Evolutionary conservation across 148 eudicot genomes (phyloP).

Genomic region (Vaccinium macrocarpon): DNA sequence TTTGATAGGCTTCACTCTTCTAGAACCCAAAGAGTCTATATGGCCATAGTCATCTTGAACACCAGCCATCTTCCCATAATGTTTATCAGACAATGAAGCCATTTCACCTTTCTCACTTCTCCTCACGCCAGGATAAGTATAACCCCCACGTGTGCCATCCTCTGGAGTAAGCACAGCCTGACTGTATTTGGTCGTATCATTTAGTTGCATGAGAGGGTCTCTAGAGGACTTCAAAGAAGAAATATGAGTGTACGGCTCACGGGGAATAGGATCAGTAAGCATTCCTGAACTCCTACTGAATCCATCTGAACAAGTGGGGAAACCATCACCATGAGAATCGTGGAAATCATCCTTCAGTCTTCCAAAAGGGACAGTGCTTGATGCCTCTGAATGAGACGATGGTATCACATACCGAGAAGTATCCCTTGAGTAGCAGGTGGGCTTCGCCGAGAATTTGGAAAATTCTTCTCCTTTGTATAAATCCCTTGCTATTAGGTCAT

Average conservation of each 20-base stretch:
- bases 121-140: slow-evolving; percentile 19
- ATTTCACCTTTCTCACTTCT: slow-evolving; percentile 12
- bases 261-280: slow-evolving; percentile 7
- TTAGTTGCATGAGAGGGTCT: neutral
- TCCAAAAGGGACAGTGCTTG: neutral
- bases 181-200: slow-evolving; percentile 10
- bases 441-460: neutral
- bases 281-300: slow-evolving; percentile 17
- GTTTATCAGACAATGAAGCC: slow-evolving; percentile 13
- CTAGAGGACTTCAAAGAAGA: slow-evolving; percentile 5
- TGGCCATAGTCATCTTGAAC: slow-evolving; percentile 15
- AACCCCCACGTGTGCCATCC: slow-evolving; percentile 13
- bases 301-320: slow-evolving; percentile 16
- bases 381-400: slow-evolving; percentile 23
- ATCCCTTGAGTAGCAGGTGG: slow-evolving; percentile 1
- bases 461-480: neutral
- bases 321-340: neutral
- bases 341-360: slow-evolving; percentile 11
- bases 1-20: slow-evolving; percentile 1
- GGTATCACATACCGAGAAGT: slow-evolving; percentile 14
- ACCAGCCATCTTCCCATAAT: slow-evolving; percentile 12
- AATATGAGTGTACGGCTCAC: slow-evolving; percentile 3
- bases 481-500: slow-evolving; percentile 12
- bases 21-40: slow-evolving; percentile 17
- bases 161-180: slow-evolving; percentile 11